Base-by-base conservation (phyloP, 805 yeast genomes). In the Schizosaccharomyces japonicus region DNA sequence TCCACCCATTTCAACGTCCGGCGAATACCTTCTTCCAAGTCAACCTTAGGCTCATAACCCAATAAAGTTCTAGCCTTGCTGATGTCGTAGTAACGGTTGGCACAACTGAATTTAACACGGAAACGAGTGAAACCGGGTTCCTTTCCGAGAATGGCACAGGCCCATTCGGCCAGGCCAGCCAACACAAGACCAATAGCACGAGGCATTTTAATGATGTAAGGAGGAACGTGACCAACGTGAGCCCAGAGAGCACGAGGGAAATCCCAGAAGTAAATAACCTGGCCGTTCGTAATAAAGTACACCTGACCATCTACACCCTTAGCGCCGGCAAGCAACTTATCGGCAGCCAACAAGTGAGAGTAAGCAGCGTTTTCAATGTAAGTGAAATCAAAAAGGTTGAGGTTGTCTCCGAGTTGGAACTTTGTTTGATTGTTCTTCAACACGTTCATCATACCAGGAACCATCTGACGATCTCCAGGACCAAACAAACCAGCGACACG, bases 401-500 rank as follows among this genome's bases (percentile, higher is more conserved):
- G 75, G 64, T 90, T 90, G 60, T 83, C 92, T 53, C 99, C 98
- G 45, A 90, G 68, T 63, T 90, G 99, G 62, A 82, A 82, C 61
- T 80, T 80, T 21, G 90, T 78, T 61, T 87, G 95, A 6, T 94
- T 94, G 48, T 73, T 65, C 50, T 71, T 70, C 2, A 94, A 84
- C 40, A 82, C 94, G 13, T 70, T 70, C 58, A 94, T 74, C 50
- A 90, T 67, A 2, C 93, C 94, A 10, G 98, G 98, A 44, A 90
- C 90, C 57, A 90, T 66, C 61, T 90, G 99, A 51, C 98, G 74
- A 61, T 90, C 98, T 40, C 98, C 96, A 4, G 96, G 98, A 4
- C 98, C 99, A 65, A 90, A 90, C 45, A 90, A 84, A 34, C 98
- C 99, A 1, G 98, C 95, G 1, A 98, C 98, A 52, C 99, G 73